Base-by-base conservation (phyloP, 768 basidiomycete genomes). In the Sporobolomyces pararoseus region DNA sequence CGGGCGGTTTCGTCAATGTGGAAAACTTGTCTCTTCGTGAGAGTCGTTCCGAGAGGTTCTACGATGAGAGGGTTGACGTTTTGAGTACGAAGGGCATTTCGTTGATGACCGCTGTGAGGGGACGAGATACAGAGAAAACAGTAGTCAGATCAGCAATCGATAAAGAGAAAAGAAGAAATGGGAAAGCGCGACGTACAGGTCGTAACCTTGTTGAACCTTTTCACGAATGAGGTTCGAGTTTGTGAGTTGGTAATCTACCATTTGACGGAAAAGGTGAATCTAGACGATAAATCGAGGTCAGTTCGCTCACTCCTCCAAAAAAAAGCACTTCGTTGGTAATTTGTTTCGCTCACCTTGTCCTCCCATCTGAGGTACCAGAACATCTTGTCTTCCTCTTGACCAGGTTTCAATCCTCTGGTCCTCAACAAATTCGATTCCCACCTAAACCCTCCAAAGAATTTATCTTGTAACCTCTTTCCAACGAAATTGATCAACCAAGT, bases 401-500 rank as follows among this genome's bases (percentile, higher is more conserved):
- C 64, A 2, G 69, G 69, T 39, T 70, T 70, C 29, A 62, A 32
- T 16, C 69, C 69, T 19, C 53, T 31, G 29, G 69, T 70, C n/a
- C 69, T 27, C 27, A 70, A 19, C 46, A 62, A 29, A 52, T 70
- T 70, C 13, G 35, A 32, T 44, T 62, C 19, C 69, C 69, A 70
- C 53, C 69, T 47, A 17, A 70, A 70, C 23, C 69, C 69, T 14
- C 53, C 59, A 23, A 16, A 17, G 27, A 39, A 37, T 34, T 46
- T 37, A 10, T 23, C 21, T 4, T 21, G 5, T 35, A 70, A 16
- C 10, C 69, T 31, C 25, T 50, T 46, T 21, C 35, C 42, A 23
- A 66, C 69, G 44, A 70, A 70, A 44, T 70, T 70, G 69, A 70
- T 70, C 29, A 70, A 21, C 27, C 65, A 70, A 46, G 65, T 65